Evolutionary conservation across 208 protist species (phyloP).

Genomic region (Acanthamoeba castellanii): DNA sequence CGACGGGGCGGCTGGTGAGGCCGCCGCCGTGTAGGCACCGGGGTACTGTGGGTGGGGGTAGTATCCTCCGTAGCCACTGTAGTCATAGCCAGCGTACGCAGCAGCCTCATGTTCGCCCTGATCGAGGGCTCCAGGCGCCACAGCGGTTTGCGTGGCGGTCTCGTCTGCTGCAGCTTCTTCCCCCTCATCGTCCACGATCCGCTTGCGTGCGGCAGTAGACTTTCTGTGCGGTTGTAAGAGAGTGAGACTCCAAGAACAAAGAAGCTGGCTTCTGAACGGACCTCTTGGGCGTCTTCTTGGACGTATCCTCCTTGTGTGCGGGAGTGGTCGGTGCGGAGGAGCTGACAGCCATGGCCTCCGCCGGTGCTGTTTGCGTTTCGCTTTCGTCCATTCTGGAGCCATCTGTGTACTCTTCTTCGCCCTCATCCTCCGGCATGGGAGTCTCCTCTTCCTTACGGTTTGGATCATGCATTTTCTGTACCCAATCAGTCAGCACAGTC

Average conservation of each 20-base stretch:
- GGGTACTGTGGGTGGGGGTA: not conserved
- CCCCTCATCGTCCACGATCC: not conserved
- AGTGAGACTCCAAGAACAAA: not conserved
- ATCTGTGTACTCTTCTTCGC: not conserved
- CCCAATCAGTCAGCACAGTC: not conserved
- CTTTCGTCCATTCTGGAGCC: conserved; percentile 7
- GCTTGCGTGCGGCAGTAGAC: not conserved
- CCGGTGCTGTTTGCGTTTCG: not conserved
- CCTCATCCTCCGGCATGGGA: not conserved
- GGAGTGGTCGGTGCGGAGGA: not conserved
- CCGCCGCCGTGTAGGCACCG: not conserved
- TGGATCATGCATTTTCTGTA: conserved; percentile 48
- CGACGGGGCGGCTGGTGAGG: not conserved
- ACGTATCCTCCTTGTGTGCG: not conserved
- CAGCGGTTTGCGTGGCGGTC: not conserved
- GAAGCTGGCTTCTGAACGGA: not conserved
- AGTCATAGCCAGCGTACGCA: not conserved
- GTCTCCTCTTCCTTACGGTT: conserved; percentile 22
- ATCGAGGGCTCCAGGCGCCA: too few species aligned
- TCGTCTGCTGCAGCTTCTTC: not conserved
- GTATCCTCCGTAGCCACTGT: not conserved
- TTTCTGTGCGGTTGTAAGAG: not conserved
- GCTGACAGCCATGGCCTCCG: not conserved
- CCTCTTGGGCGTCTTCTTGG: conserved; percentile 3
- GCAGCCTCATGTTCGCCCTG: not conserved